These are phyloP conservation scores for Centella asiatica DNA, from an alignment of 129 eudicot genomes.

Conservation along the genomic window DNA sequence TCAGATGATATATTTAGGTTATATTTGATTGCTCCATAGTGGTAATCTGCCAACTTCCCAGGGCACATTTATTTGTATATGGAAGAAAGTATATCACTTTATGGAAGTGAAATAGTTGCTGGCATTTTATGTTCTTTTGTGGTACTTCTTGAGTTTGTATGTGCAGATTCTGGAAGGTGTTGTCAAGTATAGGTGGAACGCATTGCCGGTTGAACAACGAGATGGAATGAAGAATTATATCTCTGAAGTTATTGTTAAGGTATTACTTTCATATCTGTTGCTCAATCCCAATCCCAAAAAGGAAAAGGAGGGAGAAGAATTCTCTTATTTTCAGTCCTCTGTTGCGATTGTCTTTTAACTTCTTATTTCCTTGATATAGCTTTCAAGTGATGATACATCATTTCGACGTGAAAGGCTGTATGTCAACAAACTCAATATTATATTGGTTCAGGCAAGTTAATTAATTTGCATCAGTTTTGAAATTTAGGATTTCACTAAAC, in stretches of 20 bases:
- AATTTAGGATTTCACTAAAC: too few relatives aligned
- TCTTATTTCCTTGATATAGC: constrained; percentile 28
- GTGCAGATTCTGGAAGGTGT: constrained; percentile 95
- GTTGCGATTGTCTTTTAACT: not conserved
- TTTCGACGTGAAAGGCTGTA: constrained; percentile 92
- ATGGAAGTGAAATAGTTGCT: constrained; percentile 6
- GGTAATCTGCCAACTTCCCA: not conserved
- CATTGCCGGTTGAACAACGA: constrained; percentile 85
- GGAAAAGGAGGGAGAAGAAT: too few relatives aligned
- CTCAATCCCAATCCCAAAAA: too few relatives aligned
- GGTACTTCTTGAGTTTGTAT: not conserved
- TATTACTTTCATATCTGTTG: constrained; percentile 17
- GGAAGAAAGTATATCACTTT: not conserved
- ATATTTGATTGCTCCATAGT: not conserved
- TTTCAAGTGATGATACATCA: constrained; percentile 82
- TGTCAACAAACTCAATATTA: constrained; percentile 84
- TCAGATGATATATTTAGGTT: not conserved
- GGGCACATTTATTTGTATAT: not conserved
- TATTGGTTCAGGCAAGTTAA: constrained; percentile 73
- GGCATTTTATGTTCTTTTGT: constrained; percentile 4
- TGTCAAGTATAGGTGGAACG: constrained; percentile 97
- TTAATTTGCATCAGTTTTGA: not conserved
- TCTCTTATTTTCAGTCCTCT: not conserved
- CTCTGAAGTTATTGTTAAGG: constrained; percentile 95
- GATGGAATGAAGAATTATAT: constrained; percentile 99